Evolutionary conservation across 2,329 filamentous ascomycete species (phyloP).

Genomic region (Claviceps capensis): DNA sequence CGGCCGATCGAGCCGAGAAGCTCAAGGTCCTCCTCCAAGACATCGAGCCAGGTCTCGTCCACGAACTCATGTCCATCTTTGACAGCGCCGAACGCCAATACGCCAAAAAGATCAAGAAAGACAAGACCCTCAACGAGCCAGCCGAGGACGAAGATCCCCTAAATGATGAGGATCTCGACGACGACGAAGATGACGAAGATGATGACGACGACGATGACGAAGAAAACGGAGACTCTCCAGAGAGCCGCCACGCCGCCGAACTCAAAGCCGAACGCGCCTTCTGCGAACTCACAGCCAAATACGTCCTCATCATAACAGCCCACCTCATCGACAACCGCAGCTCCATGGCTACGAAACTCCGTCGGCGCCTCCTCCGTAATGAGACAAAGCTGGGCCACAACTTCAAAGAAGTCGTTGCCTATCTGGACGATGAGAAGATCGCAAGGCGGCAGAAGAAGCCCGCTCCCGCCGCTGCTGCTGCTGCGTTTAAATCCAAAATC

Average conservation of each 20-base stretch:
- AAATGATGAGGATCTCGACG: conserved; percentile 38
- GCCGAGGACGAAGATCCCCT: conserved; percentile 62
- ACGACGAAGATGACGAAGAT: conserved; percentile 36
- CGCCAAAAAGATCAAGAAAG: conserved; percentile 53
- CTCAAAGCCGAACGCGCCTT: conserved; percentile 73
- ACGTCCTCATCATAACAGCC: conserved; percentile 67
- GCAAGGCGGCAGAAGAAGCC: conserved; percentile 29
- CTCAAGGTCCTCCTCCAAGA: conserved; percentile 46
- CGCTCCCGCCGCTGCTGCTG: conserved; percentile 9
- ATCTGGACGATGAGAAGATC: conserved; percentile 57
- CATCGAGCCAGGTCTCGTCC: conserved; percentile 47
- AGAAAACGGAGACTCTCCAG: conserved; percentile 37
- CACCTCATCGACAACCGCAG: conserved; percentile 57
- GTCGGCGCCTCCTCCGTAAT: conserved; percentile 63
- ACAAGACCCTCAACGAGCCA: conserved; percentile 43
- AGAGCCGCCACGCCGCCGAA: conserved; percentile 47
- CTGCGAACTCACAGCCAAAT: conserved; percentile 73
- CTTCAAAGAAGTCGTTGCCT: conserved; percentile 71
- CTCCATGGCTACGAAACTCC: conserved; percentile 47
- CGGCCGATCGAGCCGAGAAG: conserved; percentile 15
- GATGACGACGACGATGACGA: conserved; percentile 39
- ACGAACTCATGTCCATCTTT: conserved; percentile 65
- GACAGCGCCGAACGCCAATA: conserved; percentile 62
- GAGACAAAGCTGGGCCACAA: conserved; percentile 68
- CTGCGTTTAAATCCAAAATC: conserved; percentile 7